These are phyloP conservation scores for Penicillium sp. DNA, from an alignment of 2,329 filamentous ascomycete species.

Conservation along the genomic window DNA sequence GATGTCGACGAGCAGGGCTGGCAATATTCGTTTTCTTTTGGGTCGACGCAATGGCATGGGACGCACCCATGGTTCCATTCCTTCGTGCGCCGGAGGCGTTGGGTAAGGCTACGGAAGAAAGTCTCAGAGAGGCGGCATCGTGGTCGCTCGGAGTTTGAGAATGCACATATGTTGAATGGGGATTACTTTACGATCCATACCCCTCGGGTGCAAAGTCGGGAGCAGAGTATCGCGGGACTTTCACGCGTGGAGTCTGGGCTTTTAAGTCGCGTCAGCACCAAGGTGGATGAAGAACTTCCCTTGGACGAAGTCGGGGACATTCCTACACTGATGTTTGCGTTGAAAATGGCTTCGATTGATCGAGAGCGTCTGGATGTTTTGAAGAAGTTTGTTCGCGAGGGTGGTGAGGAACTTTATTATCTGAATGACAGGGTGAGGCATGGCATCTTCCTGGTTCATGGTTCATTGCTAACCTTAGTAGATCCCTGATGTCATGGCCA, in stretches of 20 bases:
- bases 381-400: slow-evolving; percentile 72
- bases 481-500: slow-evolving; percentile 79
- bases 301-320: slow-evolving; percentile 58
- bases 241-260: slow-evolving; percentile 27
- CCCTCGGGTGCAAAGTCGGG: slow-evolving; percentile 43
- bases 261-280: slow-evolving; percentile 37
- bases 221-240: slow-evolving; percentile 37
- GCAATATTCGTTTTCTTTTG: slow-evolving; percentile 92
- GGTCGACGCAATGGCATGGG: slow-evolving; percentile 76
- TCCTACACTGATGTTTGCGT: slow-evolving; percentile 59
- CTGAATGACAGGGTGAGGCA: slow-evolving; percentile 55
- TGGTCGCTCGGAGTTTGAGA: slow-evolving; percentile 35
- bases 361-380: slow-evolving; percentile 84
- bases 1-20: slow-evolving; percentile 86
- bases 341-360: slow-evolving; percentile 71
- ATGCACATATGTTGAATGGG: slow-evolving; percentile 60
- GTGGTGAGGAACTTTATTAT: slow-evolving; percentile 67
- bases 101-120: slow-evolving; percentile 75
- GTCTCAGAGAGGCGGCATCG: slow-evolving; percentile 24
- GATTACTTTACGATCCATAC: slow-evolving; percentile 75
- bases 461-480: slow-evolving; percentile 24
- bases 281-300: slow-evolving; percentile 41
- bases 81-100: slow-evolving; percentile 83
- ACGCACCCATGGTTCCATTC: slow-evolving; percentile 88
- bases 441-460: not conserved